Base-by-base conservation (phyloP, 2,329 filamentous ascomycete genomes). In the Penicillium brevicompactum region DNA sequence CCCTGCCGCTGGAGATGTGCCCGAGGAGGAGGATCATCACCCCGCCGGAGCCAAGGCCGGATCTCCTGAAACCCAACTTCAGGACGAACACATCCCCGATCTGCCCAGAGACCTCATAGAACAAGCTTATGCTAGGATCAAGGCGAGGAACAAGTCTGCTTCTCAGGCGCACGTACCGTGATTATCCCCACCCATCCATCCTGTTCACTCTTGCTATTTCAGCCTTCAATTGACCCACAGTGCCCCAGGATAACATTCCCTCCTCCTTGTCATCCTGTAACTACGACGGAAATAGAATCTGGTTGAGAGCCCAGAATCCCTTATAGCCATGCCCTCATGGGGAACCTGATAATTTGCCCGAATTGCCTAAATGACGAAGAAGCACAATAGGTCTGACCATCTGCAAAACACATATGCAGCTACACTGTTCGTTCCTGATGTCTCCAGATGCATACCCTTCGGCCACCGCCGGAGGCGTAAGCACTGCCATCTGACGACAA, bases 31-130 rank as follows among this genome's bases (percentile, higher is more conserved):
- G 11, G 5, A 21, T 10, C 24, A 46, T n/a, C 32, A 56, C 18
- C 22, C 41, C 32, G 62, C 58, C 2, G 13, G 46, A 44, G 45
- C 43, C 3, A 40, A 51, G n/a, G 7, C 48, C 5, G 43, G 45
- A 16, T 47, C 43, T 3, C 50, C 46, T 11, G 66, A 69, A 1
- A 48, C 41, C 3, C 49, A 42, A 22, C 64, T 64, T 31, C 62
- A 65, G 14, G 70, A 67, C 9, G 75, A 76, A 47, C 65, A 73
- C 44, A 74, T 79, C 21, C 78, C 78, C 3, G 69, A 74, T 27
- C 54, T 80, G 21, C 75, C 77, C 2, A 74, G 73, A 49, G 65
- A 72, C 34, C 65, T 76, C 8, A 65, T 80, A n/a, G 74, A 79
- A 49, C 65, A 74, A 46, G 77, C 77, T 32, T 66, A 77, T 54